Conservation (phyloP, 148 eudicot genomes). For the Camellia japonica region DNA sequence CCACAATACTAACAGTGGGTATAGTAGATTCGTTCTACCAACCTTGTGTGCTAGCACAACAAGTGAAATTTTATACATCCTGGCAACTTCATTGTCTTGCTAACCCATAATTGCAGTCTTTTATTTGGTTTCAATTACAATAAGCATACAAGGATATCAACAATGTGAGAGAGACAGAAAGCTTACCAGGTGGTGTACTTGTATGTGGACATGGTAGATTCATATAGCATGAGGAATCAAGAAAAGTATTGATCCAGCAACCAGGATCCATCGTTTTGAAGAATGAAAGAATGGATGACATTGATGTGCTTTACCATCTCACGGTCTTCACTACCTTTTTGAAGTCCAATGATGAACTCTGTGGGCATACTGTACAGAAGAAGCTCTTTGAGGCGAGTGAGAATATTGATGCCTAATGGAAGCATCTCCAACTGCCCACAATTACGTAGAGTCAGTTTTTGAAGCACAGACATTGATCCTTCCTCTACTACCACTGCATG, state of each 20-base stretch:
- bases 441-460: neutral
- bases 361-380: slow-evolving; percentile 18
- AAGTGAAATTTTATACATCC: too few relatives aligned
- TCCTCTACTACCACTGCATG: neutral
- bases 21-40: too few relatives aligned
- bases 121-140: too few relatives aligned
- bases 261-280: neutral
- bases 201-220: too few relatives aligned
- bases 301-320: slow-evolving; percentile 3
- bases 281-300: neutral
- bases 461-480: slow-evolving; percentile 25
- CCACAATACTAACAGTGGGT: too few relatives aligned
- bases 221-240: neutral
- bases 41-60: too few relatives aligned
- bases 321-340: neutral
- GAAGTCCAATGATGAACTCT: slow-evolving; percentile 13
- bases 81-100: too few relatives aligned
- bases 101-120: too few relatives aligned
- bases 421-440: slow-evolving; percentile 4
- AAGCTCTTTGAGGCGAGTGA: slow-evolving; percentile 16
- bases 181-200: too few relatives aligned
- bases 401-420: slow-evolving; percentile 16
- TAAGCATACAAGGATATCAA: too few relatives aligned
- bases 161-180: too few relatives aligned
- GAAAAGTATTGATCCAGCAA: neutral